phyloP scores from a whole-genome alignment of 1,284 basidiomycete species.

The Sanghuangporus baumii region DNA sequence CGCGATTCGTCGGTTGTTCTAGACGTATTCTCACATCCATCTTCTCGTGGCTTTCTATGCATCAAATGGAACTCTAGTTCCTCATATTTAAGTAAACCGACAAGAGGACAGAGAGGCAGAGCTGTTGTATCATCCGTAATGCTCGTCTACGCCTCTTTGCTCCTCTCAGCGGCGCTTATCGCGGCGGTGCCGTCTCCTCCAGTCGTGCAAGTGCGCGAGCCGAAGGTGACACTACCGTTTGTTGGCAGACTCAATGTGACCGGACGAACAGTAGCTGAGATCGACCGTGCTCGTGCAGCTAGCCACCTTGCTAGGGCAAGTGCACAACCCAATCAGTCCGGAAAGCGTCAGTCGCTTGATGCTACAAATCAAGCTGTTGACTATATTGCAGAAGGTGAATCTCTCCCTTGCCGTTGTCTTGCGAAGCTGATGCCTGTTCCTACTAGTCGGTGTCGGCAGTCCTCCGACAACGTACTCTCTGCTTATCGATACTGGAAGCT shows the following conservation, averaged over 20 bases:
- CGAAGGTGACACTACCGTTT: slow-evolving; percentile 13
- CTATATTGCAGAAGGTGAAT: slow-evolving; percentile 4
- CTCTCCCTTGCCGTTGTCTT: neutral
- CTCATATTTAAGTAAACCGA: neutral
- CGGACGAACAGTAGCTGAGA: slow-evolving; percentile 8
- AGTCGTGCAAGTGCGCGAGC: slow-evolving; percentile 11
- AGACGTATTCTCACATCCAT: neutral
- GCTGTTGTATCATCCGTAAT: neutral
- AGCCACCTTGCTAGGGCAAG: neutral
- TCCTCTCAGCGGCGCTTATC: neutral
- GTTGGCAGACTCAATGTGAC: slow-evolving; percentile 9
- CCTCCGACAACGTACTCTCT: slow-evolving; percentile 18
- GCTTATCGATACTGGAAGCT: slow-evolving; percentile 21
- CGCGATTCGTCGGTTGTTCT: neutral
- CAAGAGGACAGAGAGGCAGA: too few relatives aligned
- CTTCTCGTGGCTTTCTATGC: neutral
- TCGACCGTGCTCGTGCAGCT: slow-evolving; percentile 11
- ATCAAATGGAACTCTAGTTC: neutral
- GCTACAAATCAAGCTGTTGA: slow-evolving; percentile 12
- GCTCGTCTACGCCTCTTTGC: neutral
- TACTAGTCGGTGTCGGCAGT: slow-evolving; percentile 18
- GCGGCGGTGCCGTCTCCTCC: neutral
- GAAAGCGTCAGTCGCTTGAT: slow-evolving; percentile 7
- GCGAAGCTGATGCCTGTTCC: neutral
- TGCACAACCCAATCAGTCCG: neutral